phyloP scores from a whole-genome alignment of 2,329 filamentous ascomycete species.

The Fusarium neocosmosporiellum region DNA sequence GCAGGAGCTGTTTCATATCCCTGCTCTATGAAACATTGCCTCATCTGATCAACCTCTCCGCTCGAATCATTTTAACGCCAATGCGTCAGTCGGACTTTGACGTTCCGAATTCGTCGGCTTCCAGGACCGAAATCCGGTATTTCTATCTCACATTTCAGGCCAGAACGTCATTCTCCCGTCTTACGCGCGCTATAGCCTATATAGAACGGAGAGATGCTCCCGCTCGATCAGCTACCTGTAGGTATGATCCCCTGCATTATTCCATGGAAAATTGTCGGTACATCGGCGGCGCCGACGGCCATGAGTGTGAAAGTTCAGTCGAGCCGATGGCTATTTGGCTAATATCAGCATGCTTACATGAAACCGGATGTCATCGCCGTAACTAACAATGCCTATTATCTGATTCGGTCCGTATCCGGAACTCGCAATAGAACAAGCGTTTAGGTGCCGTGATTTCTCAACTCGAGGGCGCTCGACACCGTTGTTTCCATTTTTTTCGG shows the following conservation, averaged over 20 bases:
- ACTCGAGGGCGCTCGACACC: too few species aligned
- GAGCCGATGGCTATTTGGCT: neutral
- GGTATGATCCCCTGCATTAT: neutral
- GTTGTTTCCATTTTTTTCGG: too few species aligned
- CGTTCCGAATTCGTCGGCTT: neutral
- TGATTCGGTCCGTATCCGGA: too few species aligned
- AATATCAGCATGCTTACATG: neutral
- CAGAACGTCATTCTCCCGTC: neutral
- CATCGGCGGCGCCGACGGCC: neutral
- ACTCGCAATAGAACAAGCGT: too few species aligned
- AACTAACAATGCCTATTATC: too few species aligned
- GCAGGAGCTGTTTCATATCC: neutral
- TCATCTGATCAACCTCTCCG: neutral
- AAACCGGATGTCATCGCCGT: neutral
- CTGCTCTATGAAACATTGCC: neutral
- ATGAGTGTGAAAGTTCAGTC: neutral
- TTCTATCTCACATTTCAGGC: neutral
- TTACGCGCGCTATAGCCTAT: neutral
- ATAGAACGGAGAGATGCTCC: neutral
- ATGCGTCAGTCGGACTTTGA: neutral
- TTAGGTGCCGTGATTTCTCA: too few species aligned
- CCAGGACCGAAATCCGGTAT: neutral
- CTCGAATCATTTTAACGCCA: neutral
- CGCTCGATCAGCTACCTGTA: neutral
- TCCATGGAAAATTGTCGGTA: neutral